Base-by-base conservation (phyloP, 768 basidiomycete species). In the Lentinula sp. region DNA sequence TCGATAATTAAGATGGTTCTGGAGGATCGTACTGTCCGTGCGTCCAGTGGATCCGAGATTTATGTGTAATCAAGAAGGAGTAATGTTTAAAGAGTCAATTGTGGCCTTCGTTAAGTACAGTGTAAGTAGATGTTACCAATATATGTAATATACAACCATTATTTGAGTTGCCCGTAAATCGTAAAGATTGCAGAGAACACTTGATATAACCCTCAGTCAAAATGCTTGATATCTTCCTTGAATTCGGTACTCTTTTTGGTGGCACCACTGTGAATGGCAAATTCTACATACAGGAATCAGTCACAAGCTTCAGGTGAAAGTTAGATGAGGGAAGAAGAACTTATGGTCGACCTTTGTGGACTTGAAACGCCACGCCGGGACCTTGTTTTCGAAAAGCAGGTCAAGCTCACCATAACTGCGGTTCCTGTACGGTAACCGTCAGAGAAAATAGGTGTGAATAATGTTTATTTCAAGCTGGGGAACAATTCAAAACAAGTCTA, bases 331-430 rank as follows among this genome's bases (percentile, higher is more conserved):
- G n/a, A 9, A 23, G 8, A 16, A 46, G 31, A 54, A 4, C 67
- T 43, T 46, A 68, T 65, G 67, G 46, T 68, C 65, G 51, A 66
- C 67, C 56, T 66, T 65, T 3, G 65, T 53, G 15, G 35, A 54
- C 23, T 50, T 61, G 60, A 68, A 68, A 2, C 65, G 60, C 67
- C 67, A 68, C 48, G 67, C 67, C 3, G 67, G 61, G 13, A 68
- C 63, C 39, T 61, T 61, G 32, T 66, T 66, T 49, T 66, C 64
- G 58, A 68, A 68, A 31, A 68, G 42, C 18, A 68, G 34, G 50
- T 68, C 67, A 3, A 68, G 62, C 58, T 67, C 65, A 40, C 65
- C 65, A 37, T 65, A 65, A 18, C 63, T 63, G 18, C 66, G 63
- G 18, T 62, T n/a, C n/a, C 45, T 48, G 16, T 34, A 11, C 49